Evolutionary conservation across 352 stramenopile species (phyloP).

Genomic region (Globisporangium mamillatum): DNA sequence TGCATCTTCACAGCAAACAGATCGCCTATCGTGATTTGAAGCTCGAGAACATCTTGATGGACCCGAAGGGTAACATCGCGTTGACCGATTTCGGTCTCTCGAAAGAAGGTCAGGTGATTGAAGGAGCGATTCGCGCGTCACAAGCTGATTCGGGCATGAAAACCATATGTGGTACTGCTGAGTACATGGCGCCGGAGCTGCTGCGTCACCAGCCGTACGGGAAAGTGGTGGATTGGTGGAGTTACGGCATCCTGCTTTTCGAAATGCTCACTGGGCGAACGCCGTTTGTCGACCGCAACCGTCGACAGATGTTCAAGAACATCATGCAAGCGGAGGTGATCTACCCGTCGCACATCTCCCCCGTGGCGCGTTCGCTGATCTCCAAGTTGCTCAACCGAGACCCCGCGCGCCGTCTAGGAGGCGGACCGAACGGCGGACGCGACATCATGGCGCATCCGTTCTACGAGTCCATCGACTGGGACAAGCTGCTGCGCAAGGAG

Average conservation of each 20-base stretch:
- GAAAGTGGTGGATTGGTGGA: constrained; percentile 91
- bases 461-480: constrained; percentile 84
- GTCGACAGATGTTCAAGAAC: constrained; percentile 90
- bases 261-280: constrained; percentile 88
- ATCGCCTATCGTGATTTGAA: constrained; percentile 90
- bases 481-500: constrained; percentile 82
- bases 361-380: constrained; percentile 69
- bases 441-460: constrained; percentile 89
- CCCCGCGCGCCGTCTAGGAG: constrained; percentile 90
- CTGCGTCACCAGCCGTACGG: constrained; percentile 83
- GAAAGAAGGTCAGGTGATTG: constrained; percentile 80
- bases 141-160: constrained; percentile 85
- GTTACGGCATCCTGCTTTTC: constrained; percentile 86
- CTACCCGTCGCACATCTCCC: constrained; percentile 85
- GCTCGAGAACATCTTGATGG: constrained; percentile 90
- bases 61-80: constrained; percentile 83
- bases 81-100: constrained; percentile 88
- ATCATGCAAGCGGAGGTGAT: constrained; percentile 89
- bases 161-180: constrained; percentile 85
- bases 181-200: constrained; percentile 88
- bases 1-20: constrained; percentile 88
- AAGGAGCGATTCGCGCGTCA: constrained; percentile 79
- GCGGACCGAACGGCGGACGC: constrained; percentile 72
- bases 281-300: constrained; percentile 86
- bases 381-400: constrained; percentile 93